A percentile compares a stretch with the other conserved stretches of the same genome.
Evolutionary conservation across 225 moss, liverwort and hornwort genomes (phyloP).

Genomic region (Asterella californica): DNA sequence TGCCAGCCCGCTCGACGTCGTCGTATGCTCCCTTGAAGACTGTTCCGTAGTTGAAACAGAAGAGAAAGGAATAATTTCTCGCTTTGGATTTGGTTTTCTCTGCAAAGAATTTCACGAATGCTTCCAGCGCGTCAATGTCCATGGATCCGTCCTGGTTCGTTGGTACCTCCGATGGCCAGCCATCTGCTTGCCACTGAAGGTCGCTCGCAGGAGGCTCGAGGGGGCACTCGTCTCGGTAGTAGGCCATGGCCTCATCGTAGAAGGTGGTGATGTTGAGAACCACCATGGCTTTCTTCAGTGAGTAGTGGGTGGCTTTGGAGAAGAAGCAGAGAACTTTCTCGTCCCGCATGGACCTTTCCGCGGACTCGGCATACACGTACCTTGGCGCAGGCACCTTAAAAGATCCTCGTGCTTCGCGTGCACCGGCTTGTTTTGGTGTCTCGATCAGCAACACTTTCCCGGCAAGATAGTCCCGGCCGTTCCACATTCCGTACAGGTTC

Average conservation of each 20-base stretch:
- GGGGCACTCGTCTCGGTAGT: not conserved
- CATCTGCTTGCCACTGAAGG: not conserved
- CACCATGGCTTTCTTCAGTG: constrained; percentile 19
- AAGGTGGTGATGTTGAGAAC: constrained; percentile 23
- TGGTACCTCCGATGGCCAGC: constrained; percentile 24
- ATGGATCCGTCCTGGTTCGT: constrained; percentile 12
- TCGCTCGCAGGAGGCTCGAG: not conserved
- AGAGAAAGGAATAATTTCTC: not conserved
- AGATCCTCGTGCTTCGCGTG: not conserved
- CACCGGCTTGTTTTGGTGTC: not conserved
- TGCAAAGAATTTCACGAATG: constrained; percentile 11
- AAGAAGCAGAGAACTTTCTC: constrained; percentile 12
- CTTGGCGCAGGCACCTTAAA: not conserved
- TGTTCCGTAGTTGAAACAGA: constrained; percentile 16
- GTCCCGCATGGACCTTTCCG: not conserved
- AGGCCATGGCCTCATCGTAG: not conserved
- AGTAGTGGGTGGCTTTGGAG: constrained; percentile 11
- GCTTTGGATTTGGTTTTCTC: not conserved
- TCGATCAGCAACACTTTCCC: constrained; percentile 18
- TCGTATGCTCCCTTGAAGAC: constrained; percentile 8
- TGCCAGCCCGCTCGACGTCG: not conserved
- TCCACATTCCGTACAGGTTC: constrained; percentile 25
- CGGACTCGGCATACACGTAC: not conserved
- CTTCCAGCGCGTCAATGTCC: not conserved
- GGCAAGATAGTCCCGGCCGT: constrained; percentile 25